Evolutionary conservation across 106 monocot species (phyloP), one percentile per base, ranked within the genome.

Genomic region (Dendrobium nobile): DNA sequence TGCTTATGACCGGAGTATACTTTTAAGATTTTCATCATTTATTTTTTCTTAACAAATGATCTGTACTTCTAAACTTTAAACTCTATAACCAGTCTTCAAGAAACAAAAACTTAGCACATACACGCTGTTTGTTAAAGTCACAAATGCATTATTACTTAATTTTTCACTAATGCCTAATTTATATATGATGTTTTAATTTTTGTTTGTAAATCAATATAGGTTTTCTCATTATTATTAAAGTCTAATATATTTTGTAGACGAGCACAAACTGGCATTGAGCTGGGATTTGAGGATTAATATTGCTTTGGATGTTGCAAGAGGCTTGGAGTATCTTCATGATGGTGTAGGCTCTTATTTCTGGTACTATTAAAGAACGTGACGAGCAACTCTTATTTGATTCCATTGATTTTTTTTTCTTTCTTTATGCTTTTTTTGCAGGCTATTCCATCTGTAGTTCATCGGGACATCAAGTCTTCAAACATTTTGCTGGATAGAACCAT

Each of bases 271-370:
- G 24, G 75, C 83, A 33, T 78, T 99, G 83, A 80, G 80, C 48
- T 99, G 98, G 98, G 84, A 93, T 79, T 81, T 84, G 85, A 90
- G 98, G 78, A 84, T 95, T 44, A 86, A 79, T 82, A 87, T 93
- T 75, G 95, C 95, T 65, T 77, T 99, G 41, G 98, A 99, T 90
- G 95, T 99, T 91, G 98, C 95, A 13, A 85, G 91, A 84, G 98
- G 98, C 44, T 89, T 99, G 80, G 98, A 99, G 75, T 99, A 99
- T 81, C 89, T 95, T 70, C 98, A 99, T 91, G 92, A 95, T 88
- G 98, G 95, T 43, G 98, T 99, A 95, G 77, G 88, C 27, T 75
- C 54, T 26, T 42, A 45, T 67, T 80, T 72, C 31, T 43, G 37
- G 45, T 9, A 16, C 47, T 73, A 7, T 72, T 54, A 9, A 47